Evolutionary conservation across 139 green algal species (phyloP).

Genomic region (Picocystis salinarum): DNA sequence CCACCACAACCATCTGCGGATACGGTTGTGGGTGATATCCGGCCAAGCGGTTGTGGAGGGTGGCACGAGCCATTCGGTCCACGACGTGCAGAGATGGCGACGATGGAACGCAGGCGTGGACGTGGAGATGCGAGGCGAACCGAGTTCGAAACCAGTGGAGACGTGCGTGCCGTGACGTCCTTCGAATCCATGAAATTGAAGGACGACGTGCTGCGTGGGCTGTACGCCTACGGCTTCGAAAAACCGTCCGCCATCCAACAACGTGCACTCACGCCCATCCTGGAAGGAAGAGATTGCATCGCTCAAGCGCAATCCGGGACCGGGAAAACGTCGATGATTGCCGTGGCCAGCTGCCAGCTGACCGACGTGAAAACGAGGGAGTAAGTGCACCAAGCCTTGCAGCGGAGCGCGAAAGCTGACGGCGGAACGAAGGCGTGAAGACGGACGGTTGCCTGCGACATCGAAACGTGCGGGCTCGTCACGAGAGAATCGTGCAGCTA

Average conservation of each 20-base stretch:
- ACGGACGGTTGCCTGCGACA: too few species aligned
- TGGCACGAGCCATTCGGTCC: too few species aligned
- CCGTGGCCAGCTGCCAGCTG: slow-evolving; percentile 68
- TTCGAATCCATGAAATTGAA: slow-evolving; percentile 87
- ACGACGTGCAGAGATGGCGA: too few species aligned
- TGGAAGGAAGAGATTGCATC: slow-evolving; percentile 80
- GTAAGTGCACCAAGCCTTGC: too few species aligned
- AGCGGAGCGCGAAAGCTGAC: too few species aligned
- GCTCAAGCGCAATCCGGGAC: slow-evolving; percentile 95
- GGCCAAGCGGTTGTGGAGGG: too few species aligned
- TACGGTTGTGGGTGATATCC: too few species aligned
- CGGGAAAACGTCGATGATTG: slow-evolving; percentile 93
- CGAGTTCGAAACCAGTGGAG: slow-evolving; percentile 63
- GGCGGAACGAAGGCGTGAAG: too few species aligned
- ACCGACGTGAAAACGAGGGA: slow-evolving; percentile 55
- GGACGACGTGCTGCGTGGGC: slow-evolving; percentile 77
- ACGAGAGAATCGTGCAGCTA: background rate
- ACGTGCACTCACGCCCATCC: slow-evolving; percentile 80
- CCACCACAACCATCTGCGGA: too few species aligned
- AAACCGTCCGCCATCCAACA: slow-evolving; percentile 97
- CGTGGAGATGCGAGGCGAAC: too few species aligned
- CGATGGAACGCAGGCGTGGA: too few species aligned
- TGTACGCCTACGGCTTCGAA: slow-evolving; percentile 93
- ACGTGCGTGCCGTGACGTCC: slow-evolving; percentile 47
- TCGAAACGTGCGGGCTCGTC: too few species aligned